A percentile compares a stretch with the other conserved stretches of the same genome.
phyloP scores from a whole-genome alignment of 441 rosid species.

The Arabidopsis lyrata region DNA sequence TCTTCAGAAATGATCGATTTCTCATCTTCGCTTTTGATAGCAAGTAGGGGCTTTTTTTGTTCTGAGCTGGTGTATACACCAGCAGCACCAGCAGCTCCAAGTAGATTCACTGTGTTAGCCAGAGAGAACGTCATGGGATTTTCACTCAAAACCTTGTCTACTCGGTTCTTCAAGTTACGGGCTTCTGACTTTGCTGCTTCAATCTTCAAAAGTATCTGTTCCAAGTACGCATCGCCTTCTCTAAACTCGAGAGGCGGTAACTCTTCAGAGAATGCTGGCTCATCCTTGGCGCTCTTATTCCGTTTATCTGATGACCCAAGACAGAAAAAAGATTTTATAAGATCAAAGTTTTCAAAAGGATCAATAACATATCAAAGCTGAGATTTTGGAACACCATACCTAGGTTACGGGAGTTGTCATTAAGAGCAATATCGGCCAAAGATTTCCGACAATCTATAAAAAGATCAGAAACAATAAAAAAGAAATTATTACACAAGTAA shows the following conservation, averaged over 20 bases:
- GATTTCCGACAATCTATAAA: constrained; percentile 61
- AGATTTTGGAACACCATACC: constrained; percentile 50
- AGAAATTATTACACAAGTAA: constrained; percentile 17
- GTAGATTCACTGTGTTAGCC: constrained; percentile 54
- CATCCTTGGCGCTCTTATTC: constrained; percentile 46
- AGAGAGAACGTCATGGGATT: constrained; percentile 66
- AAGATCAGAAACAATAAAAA: constrained; percentile 24
- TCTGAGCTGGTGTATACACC: constrained; percentile 54
- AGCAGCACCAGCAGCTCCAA: constrained; percentile 53
- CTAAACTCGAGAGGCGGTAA: constrained; percentile 52
- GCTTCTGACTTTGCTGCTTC: constrained; percentile 62
- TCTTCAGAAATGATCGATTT: constrained; percentile 37
- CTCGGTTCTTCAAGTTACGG: constrained; percentile 55
- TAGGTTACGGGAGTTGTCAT: constrained; percentile 53
- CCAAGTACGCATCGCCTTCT: constrained; percentile 54
- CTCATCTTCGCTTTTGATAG: constrained; percentile 48
- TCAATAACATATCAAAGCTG: constrained; percentile 23
- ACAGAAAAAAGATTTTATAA: constrained; percentile 7
- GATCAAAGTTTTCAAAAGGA: constrained; percentile 8
- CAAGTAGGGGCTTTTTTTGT: constrained; percentile 42
- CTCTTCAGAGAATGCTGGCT: constrained; percentile 52
- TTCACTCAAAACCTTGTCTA: constrained; percentile 68
- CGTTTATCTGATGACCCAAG: constrained; percentile 52
- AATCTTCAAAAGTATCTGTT: constrained; percentile 67
- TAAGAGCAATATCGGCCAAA: constrained; percentile 48